phyloP scores from a whole-genome alignment of 176 grass and related monocot genomes.

The Triticum monococcum region DNA sequence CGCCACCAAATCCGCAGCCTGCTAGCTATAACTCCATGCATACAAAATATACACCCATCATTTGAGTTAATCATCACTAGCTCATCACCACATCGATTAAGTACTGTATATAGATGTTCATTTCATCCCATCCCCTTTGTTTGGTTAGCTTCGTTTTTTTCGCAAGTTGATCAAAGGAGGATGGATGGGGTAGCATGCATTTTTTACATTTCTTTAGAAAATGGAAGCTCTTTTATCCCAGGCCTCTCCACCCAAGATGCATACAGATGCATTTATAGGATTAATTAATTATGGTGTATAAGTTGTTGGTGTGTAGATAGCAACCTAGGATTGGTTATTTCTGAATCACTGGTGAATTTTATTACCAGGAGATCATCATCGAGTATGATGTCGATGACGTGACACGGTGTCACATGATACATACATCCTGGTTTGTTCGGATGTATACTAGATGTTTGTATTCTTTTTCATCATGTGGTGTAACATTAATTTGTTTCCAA shows the following conservation, averaged over 20 bases:
- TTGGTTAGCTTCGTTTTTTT: constrained; percentile 50
- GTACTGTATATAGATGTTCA: not conserved
- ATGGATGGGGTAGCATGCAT: constrained; percentile 26
- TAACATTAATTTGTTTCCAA: constrained; percentile 8
- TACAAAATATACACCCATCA: not conserved
- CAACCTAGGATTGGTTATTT: not conserved
- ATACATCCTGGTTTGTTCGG: constrained; percentile 34
- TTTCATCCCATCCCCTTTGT: not conserved
- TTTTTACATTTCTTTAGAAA: not conserved
- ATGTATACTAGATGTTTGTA: constrained; percentile 9
- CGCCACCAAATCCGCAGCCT: constrained; percentile 39
- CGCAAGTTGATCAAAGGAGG: constrained; percentile 39
- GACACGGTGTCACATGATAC: not conserved
- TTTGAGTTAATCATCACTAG: not conserved
- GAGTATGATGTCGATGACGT: constrained; percentile 15
- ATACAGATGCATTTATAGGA: not conserved
- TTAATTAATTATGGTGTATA: not conserved
- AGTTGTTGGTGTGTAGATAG: constrained; percentile 13
- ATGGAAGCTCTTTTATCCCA: not conserved
- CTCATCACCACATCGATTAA: not conserved
- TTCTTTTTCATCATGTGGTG: not conserved
- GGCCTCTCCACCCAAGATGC: not conserved
- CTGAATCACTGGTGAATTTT: constrained; percentile 19
- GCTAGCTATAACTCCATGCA: constrained; percentile 11
- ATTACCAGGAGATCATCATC: constrained; percentile 7